Evolutionary conservation across 352 stramenopile genomes (phyloP).

Genomic region (Phytophthora megakarya): DNA sequence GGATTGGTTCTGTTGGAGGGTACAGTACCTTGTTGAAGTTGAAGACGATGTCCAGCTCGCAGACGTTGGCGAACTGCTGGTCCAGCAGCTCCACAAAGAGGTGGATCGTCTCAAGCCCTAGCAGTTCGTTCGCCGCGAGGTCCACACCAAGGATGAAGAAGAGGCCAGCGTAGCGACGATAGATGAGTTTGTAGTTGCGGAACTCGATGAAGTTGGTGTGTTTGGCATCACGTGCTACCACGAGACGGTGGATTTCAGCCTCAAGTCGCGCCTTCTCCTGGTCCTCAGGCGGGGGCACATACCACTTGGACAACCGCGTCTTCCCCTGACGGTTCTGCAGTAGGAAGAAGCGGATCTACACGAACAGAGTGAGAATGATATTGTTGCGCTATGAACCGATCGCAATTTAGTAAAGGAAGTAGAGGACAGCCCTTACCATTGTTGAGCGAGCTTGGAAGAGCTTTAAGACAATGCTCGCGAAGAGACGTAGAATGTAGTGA

Average conservation of each 20-base stretch:
- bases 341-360: slow-evolving; percentile 97
- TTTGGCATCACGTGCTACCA: slow-evolving; percentile 88
- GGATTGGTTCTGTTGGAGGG: no score
- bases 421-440: slow-evolving; percentile 16
- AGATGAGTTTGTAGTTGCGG: slow-evolving; percentile 99
- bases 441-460: slow-evolving; percentile 1
- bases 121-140: slow-evolving; percentile 97
- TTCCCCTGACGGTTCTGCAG: slow-evolving; percentile 99
- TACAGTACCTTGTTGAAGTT: slow-evolving; percentile 93
- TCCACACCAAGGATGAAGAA: slow-evolving; percentile 99
- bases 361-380: slow-evolving; percentile 1
- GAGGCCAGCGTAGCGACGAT: slow-evolving; percentile 97
- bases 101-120: slow-evolving; percentile 98
- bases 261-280: slow-evolving; percentile 87
- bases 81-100: slow-evolving; percentile 98
- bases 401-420: background rate
- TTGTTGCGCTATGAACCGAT: background rate
- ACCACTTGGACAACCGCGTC: slow-evolving; percentile 99
- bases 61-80: slow-evolving; percentile 99
- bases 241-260: slow-evolving; percentile 90
- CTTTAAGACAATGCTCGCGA: slow-evolving; percentile 17
- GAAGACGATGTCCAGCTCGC: slow-evolving; percentile 97
- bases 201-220: slow-evolving; percentile 98
- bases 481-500: background rate
- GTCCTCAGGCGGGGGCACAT: slow-evolving; percentile 86